These are phyloP conservation scores for Letharia columbiana DNA, from an alignment of 495 filamentous ascomycete genomes.

Conservation along the genomic window DNA sequence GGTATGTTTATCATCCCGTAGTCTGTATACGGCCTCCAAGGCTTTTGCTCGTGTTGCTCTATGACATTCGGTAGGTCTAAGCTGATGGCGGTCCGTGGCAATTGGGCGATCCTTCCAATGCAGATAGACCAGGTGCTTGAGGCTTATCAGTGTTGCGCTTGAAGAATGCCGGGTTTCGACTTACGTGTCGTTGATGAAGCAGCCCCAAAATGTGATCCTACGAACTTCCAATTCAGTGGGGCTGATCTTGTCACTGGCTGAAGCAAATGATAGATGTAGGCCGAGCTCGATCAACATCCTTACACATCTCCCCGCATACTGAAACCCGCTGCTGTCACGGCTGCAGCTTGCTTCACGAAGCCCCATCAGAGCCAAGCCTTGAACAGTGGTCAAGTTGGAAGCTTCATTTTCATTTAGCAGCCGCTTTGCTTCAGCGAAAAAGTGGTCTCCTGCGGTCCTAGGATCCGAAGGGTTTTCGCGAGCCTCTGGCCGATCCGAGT, in stretches of 20 bases:
- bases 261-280: slow-evolving; percentile 18
- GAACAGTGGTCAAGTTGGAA: slow-evolving; percentile 61
- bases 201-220: slow-evolving; percentile 41
- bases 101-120: slow-evolving; percentile 36
- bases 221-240: slow-evolving; percentile 35
- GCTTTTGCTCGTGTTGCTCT: slow-evolving; percentile 25
- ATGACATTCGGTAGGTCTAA: slow-evolving; percentile 30
- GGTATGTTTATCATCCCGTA: neutral
- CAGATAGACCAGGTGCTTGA: slow-evolving; percentile 34
- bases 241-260: slow-evolving; percentile 23
- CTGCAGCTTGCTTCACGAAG: slow-evolving; percentile 13
- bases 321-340: slow-evolving; percentile 35
- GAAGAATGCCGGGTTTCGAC: neutral
- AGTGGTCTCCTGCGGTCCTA: slow-evolving; percentile 60
- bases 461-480: slow-evolving; percentile 52
- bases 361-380: slow-evolving; percentile 66
- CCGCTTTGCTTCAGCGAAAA: slow-evolving; percentile 57
- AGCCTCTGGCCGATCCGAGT: slow-evolving; percentile 56
- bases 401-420: slow-evolving; percentile 53
- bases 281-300: slow-evolving; percentile 27
- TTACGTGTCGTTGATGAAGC: slow-evolving; percentile 36
- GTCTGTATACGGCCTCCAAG: slow-evolving; percentile 31
- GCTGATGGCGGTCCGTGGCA: slow-evolving; percentile 36
- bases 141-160: slow-evolving; percentile 5
- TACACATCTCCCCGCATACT: slow-evolving; percentile 34